Percentiles rank a stretch among this genome's conserved stretches.
Evolutionary conservation across 225 moss, liverwort and hornwort genomes (phyloP).

Genomic region (Polytrichum formosum): DNA sequence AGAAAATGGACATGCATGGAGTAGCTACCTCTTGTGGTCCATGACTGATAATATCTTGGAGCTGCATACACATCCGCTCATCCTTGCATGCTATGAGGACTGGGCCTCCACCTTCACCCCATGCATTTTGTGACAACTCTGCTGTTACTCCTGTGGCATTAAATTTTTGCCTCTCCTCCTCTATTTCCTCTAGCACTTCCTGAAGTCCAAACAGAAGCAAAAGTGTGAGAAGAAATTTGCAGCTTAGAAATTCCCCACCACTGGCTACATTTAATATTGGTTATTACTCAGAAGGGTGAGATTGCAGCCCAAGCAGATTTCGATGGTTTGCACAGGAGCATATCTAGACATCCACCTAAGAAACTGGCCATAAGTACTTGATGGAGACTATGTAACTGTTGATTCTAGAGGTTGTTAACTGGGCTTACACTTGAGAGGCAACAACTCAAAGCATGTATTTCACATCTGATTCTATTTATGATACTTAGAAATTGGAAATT

Average conservation of each 20-base stretch:
- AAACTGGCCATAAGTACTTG: no score
- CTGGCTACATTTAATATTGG: no score
- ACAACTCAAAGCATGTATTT: conserved; percentile 4
- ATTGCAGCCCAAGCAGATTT: no score
- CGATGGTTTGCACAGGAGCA: no score
- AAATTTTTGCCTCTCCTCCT: conserved; percentile 55
- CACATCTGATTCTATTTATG: not conserved
- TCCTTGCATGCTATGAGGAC: conserved; percentile 93
- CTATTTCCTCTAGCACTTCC: conserved; percentile 96
- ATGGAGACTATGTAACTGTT: no score
- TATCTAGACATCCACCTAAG: no score
- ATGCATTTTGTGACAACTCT: conserved; percentile 47
- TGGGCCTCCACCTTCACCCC: conserved; percentile 63
- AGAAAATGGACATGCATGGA: no score
- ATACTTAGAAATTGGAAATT: no score
- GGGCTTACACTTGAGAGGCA: no score
- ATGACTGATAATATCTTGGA: conserved; percentile 72
- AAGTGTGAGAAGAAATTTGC: conserved; percentile 1
- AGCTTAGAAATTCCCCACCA: not conserved
- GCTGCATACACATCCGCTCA: conserved; percentile 93
- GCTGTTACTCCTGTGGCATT: conserved; percentile 28
- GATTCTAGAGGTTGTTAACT: no score
- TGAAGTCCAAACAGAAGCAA: conserved; percentile 27
- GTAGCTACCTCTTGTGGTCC: conserved; percentile 70
- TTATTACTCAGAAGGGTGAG: no score